A percentile compares a stretch with the other conserved stretches of the same genome.
phyloP scores from a whole-genome alignment of 805 yeast species.

The Teunomyces kruisii region DNA sequence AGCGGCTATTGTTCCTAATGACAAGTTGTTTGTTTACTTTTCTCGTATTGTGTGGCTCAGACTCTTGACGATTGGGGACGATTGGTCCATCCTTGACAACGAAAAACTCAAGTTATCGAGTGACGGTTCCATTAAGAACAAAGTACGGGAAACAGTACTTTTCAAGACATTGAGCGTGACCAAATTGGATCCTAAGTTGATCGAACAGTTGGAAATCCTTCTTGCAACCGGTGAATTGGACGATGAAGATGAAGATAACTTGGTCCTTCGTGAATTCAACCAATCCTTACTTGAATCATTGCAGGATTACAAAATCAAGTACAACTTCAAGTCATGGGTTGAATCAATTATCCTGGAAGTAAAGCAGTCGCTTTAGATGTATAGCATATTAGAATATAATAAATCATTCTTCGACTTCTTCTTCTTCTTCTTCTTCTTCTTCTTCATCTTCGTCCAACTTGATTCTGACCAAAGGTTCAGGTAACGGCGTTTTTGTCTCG shows the following conservation, averaged over 20 bases:
- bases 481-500: slow-evolving; percentile 48
- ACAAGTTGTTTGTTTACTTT: slow-evolving; percentile 18
- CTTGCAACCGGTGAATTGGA: slow-evolving; percentile 5
- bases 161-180: slow-evolving; percentile 39
- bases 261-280: slow-evolving; percentile 1
- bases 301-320: slow-evolving; percentile 1
- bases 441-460: slow-evolving; percentile 44
- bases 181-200: slow-evolving; percentile 6
- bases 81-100: slow-evolving; percentile 45
- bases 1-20: slow-evolving; percentile 39
- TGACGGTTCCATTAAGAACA: slow-evolving; percentile 41
- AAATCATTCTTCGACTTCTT: slow-evolving; percentile 4
- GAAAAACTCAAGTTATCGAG: slow-evolving; percentile 30
- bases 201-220: slow-evolving; percentile 14
- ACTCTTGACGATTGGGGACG: slow-evolving; percentile 48
- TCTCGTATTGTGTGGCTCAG: slow-evolving; percentile 55
- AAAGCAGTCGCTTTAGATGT: slow-evolving; percentile 3
- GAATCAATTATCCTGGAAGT: slow-evolving; percentile 22
- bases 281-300: slow-evolving; percentile 4
- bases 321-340: slow-evolving; percentile 16
- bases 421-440: slow-evolving; percentile 35
- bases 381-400: neutral
- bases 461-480: slow-evolving; percentile 66
- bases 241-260: slow-evolving; percentile 8
- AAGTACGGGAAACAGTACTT: slow-evolving; percentile 42